These are phyloP conservation scores for Curvularia eragrostidis DNA, from an alignment of 2,329 filamentous ascomycete species.

Conservation along the genomic window DNA sequence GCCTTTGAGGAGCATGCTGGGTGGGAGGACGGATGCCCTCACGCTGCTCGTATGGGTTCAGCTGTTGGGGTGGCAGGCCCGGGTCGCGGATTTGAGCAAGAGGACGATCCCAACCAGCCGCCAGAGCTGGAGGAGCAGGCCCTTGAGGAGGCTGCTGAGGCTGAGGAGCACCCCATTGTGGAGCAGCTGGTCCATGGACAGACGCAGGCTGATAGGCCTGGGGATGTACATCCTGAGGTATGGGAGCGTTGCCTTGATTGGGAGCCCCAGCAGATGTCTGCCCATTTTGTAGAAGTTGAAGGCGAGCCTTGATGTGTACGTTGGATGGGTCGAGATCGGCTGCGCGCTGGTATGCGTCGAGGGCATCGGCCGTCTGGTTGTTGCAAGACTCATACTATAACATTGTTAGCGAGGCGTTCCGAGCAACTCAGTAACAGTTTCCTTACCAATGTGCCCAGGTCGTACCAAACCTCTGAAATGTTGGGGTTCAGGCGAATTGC, in stretches of 20 bases:
- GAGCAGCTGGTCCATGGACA: slow-evolving; percentile 81
- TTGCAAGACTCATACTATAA: slow-evolving; percentile 94
- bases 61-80: slow-evolving; percentile 70
- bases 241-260: slow-evolving; percentile 77
- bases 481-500: slow-evolving; percentile 96
- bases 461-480: slow-evolving; percentile 99
- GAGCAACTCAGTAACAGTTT: slow-evolving; percentile 10
- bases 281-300: slow-evolving; percentile 86
- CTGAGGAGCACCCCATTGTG: slow-evolving; percentile 85
- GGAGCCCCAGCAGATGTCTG: slow-evolving; percentile 72
- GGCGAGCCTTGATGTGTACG: slow-evolving; percentile 92
- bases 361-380: slow-evolving; percentile 94
- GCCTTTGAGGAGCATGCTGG: slow-evolving; percentile 69
- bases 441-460: slow-evolving; percentile 90
- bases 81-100: slow-evolving; percentile 78
- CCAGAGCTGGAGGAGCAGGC: slow-evolving; percentile 64
- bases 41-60: slow-evolving; percentile 82
- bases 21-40: slow-evolving; percentile 73
- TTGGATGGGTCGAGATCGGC: slow-evolving; percentile 93
- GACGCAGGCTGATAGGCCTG: slow-evolving; percentile 88
- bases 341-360: slow-evolving; percentile 93
- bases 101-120: slow-evolving; percentile 64
- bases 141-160: slow-evolving; percentile 69
- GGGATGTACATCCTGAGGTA: slow-evolving; percentile 94
- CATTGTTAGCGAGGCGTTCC: slow-evolving; percentile 24